phyloP scores from a whole-genome alignment of 1,284 basidiomycete genomes.

The Leccinum subrobustum region DNA sequence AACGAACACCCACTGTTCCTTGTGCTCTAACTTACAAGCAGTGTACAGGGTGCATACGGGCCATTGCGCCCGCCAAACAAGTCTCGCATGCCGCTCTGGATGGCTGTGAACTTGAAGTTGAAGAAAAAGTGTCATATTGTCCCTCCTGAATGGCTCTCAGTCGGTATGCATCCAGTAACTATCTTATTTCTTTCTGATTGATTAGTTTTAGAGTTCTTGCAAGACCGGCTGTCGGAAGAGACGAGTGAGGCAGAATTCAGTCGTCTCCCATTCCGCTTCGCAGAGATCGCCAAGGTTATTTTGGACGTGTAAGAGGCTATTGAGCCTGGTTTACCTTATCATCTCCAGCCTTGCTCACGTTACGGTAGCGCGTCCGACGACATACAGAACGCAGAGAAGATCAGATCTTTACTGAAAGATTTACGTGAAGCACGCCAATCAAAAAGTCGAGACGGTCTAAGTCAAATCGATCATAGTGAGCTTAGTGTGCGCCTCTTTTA shows the following conservation, averaged over 20 bases:
- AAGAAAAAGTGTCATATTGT: constrained; percentile 94
- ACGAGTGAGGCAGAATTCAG: constrained; percentile 73
- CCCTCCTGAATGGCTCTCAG: constrained; percentile 84
- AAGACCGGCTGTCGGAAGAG: constrained; percentile 69
- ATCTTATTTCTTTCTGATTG: not conserved
- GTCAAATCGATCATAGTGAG: constrained; percentile 70
- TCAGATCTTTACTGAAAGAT: constrained; percentile 88
- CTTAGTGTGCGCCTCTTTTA: constrained; percentile 59
- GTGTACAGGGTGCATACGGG: constrained; percentile 80
- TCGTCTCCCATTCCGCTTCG: constrained; percentile 80
- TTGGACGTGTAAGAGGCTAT: constrained; percentile 72
- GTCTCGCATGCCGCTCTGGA: constrained; percentile 88
- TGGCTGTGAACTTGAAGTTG: constrained; percentile 89
- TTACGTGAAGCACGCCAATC: constrained; percentile 92
- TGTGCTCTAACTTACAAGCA: constrained; percentile 12
- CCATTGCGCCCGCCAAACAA: constrained; percentile 88
- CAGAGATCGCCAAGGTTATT: constrained; percentile 86
- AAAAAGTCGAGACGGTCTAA: constrained; percentile 85
- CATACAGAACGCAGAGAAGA: constrained; percentile 74
- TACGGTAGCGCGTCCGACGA: constrained; percentile 83
- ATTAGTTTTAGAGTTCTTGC: constrained; percentile 61
- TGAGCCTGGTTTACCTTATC: not conserved
- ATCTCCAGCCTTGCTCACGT: not conserved
- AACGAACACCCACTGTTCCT: constrained; percentile 28
- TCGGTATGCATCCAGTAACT: constrained; percentile 50